Evolutionary conservation across 2,329 filamentous ascomycete genomes (phyloP).

Genomic region (Ophiocordyceps sinensis): DNA sequence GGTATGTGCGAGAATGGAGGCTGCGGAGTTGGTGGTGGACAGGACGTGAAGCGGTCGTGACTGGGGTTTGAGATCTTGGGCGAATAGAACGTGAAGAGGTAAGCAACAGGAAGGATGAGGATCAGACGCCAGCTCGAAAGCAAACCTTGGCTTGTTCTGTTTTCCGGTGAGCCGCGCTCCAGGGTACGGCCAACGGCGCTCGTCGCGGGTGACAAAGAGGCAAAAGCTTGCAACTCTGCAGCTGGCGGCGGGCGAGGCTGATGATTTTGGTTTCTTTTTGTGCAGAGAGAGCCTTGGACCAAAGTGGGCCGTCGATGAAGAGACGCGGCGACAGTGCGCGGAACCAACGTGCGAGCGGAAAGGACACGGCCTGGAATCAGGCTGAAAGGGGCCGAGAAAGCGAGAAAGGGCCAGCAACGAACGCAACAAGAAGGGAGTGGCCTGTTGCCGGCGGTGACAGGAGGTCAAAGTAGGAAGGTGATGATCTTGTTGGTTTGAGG

Average conservation of each 20-base stretch:
- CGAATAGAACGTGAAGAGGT: slow-evolving; percentile 21
- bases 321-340: too few species aligned
- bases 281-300: neutral
- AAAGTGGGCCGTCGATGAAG: too few species aligned
- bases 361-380: too few species aligned
- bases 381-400: too few species aligned
- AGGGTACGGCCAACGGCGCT: neutral
- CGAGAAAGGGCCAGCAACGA: too few species aligned
- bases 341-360: too few species aligned
- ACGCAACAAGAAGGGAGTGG: too few species aligned
- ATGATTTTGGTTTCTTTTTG: neutral
- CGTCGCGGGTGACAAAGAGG: neutral
- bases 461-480: too few species aligned
- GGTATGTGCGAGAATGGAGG: slow-evolving; percentile 18
- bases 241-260: neutral
- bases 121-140: slow-evolving; percentile 19
- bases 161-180: neutral
- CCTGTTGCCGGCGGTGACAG: too few species aligned
- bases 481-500: too few species aligned
- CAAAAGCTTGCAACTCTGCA: neutral
- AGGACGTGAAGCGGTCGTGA: slow-evolving; percentile 23
- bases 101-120: slow-evolving; percentile 8
- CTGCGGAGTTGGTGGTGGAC: slow-evolving; percentile 14
- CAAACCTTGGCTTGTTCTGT: slow-evolving; percentile 13
- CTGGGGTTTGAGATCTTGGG: slow-evolving; percentile 18